Base-by-base conservation (phyloP, 148 eudicot species). In the Cornus kousa region DNA sequence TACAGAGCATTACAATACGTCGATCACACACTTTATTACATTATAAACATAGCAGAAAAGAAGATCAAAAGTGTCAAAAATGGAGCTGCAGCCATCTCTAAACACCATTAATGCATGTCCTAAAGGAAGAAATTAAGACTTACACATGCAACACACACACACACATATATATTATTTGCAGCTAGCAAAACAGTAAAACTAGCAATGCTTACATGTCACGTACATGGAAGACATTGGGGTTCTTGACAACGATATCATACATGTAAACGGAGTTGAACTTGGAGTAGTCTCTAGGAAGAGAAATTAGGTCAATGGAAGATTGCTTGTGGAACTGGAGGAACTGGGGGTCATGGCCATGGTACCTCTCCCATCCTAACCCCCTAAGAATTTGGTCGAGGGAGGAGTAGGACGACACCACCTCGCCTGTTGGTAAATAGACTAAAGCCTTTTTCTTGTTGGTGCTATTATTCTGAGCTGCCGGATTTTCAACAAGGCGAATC, bases 231-330 rank as follows among this genome's bases (percentile, higher is more conserved):
- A 87, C 48, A 55, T 85, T 85, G 72, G 92, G 90, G 79, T 85
- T 82, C 64, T 89, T 89, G 9, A 89, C 75, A 14, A 89, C 92
- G 40, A 89, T 74, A 77, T 89, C 92, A 24, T 89, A 89, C 92
- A 89, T 89, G 75, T 89, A 80, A 65, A 87, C 71, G 24, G 92
- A 89, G 71, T 48, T 83, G 74, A 89, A 87, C 83, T 70, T 89
- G 76, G 88, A 83, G 75, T 87, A 89, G 32, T 87, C 87, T 43
- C 78, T 78, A 6, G 92, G 92, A 40, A 89, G 92, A n/a, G 92
- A 87, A 19, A 89, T 89, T 20, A 87, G 78, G 43, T 89, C 92
- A 64, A 85, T 89, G 32, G 90, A 83, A 10, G 82, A 76, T 6
- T 66, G 82, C 78, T 66, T 89, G 83, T 89, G 90, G 68, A 81